phyloP scores from a whole-genome alignment of 129 eudicot species.

The Ambrosia artemisiifolia region DNA sequence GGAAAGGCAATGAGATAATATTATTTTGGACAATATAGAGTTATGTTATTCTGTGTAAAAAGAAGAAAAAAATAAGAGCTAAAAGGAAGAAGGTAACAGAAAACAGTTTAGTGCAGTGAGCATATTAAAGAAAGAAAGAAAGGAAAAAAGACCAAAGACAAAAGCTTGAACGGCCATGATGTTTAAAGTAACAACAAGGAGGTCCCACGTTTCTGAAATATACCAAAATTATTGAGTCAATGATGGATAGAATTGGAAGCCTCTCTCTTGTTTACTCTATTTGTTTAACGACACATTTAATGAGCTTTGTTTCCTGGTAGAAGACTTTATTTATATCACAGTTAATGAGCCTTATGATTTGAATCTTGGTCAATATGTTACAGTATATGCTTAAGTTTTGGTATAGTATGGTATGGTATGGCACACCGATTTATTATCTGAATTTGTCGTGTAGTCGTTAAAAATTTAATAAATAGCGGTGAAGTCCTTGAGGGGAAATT shows the following conservation, averaged over 20 bases:
- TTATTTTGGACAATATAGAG: slow-evolving; percentile 22
- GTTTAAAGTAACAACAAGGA: slow-evolving; percentile 36
- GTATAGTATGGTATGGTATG: too few relatives aligned
- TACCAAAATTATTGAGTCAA: slow-evolving; percentile 36
- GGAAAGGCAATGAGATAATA: slow-evolving; percentile 32
- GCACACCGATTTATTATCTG: too few relatives aligned
- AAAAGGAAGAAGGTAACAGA: slow-evolving; percentile 35
- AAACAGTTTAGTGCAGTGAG: neutral
- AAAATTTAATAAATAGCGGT: too few relatives aligned
- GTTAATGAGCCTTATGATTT: too few relatives aligned
- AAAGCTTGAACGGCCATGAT: neutral
- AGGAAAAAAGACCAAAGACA: too few relatives aligned
- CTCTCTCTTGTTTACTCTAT: slow-evolving; percentile 12
- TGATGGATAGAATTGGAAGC: slow-evolving; percentile 21
- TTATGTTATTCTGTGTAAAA: neutral
- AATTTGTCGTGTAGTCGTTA: too few relatives aligned
- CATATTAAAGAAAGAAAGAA: too few relatives aligned
- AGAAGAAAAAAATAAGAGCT: slow-evolving; percentile 36
- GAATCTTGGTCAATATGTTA: too few relatives aligned
- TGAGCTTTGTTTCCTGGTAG: slow-evolving; percentile 19
- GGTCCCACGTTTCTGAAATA: slow-evolving; percentile 27
- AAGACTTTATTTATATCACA: too few relatives aligned
- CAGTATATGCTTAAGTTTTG: too few relatives aligned
- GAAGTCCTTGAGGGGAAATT: too few relatives aligned
- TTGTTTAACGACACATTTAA: slow-evolving; percentile 29